Percentiles rank a stretch among this genome's conserved stretches.
These are phyloP conservation scores for Bifiguratus adelaidae DNA, from an alignment of 192 early-diverging fungal species.

Conservation along the genomic window DNA sequence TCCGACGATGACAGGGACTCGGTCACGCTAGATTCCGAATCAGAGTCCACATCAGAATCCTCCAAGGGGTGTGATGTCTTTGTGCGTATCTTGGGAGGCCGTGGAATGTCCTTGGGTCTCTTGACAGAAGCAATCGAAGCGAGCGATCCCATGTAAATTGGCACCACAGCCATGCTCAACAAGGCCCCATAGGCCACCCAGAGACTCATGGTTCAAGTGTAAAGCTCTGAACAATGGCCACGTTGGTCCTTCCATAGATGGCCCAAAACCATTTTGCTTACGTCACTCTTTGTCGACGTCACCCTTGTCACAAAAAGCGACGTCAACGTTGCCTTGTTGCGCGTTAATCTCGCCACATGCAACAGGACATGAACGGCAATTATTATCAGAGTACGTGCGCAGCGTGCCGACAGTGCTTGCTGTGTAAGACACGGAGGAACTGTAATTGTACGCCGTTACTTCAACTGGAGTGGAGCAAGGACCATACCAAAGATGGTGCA, in stretches of 20 bases:
- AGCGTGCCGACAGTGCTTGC: slow-evolving; percentile 8
- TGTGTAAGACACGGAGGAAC: slow-evolving; percentile 4
- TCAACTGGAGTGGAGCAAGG: slow-evolving; percentile 5
- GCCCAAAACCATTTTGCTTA: too few species aligned
- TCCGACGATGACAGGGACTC: slow-evolving; percentile 81
- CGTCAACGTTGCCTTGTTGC: too few species aligned
- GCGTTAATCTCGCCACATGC: too few species aligned
- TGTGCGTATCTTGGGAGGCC: slow-evolving; percentile 1
- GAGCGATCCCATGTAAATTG: slow-evolving; percentile 81
- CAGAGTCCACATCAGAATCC: slow-evolving; percentile 55
- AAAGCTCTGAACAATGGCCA: too few species aligned
- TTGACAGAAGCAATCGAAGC: slow-evolving; percentile 36
- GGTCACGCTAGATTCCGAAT: slow-evolving; percentile 38
- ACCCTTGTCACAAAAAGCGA: too few species aligned
- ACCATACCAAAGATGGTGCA: slow-evolving; percentile 9
- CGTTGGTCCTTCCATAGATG: too few species aligned
- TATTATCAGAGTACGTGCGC: slow-evolving; percentile 9
- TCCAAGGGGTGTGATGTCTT: slow-evolving; percentile 16
- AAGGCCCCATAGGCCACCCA: slow-evolving; percentile 80
- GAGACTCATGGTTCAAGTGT: too few species aligned
- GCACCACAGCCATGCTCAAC: slow-evolving; percentile 72
- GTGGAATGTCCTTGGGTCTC: slow-evolving; percentile 4
- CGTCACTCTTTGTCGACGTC: too few species aligned
- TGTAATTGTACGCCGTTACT: slow-evolving; percentile 4
- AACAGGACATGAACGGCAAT: too few species aligned